Base-by-base conservation (phyloP, 768 basidiomycete species). In the Russula brevipes region DNA sequence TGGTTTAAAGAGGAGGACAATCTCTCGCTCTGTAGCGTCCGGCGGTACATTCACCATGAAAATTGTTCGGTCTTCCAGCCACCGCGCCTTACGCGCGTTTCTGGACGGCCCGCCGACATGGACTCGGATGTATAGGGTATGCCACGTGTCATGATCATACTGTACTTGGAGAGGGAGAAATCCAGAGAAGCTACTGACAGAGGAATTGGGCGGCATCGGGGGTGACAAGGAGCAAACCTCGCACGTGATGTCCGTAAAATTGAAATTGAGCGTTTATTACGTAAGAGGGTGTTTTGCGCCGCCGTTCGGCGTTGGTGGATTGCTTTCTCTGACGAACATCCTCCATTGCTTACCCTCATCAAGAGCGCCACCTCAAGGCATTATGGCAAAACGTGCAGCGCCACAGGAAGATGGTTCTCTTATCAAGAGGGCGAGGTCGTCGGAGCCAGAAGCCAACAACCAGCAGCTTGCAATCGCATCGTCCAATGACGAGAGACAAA, bases 11-110 rank as follows among this genome's bases (percentile, higher is more conserved):
- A 97, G 77, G 11, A 82, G 74, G 2, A 84, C 77, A 0, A 97
- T 74, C 70, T 94, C 91, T 42, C 89, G 80, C 68, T 91, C 89
- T 1, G 91, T 90, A 3, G 91, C 84, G 72, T 96, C 93, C 59
- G 92, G 87, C 2, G 95, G 94, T 5, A 95, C 76, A 69, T 98
- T 97, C 59, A 89, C 90, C 2, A 95, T 76, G 70, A 98, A 98
- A 10, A 96, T 78, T 0, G 93, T 95, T 49, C 93, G 82, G 16
- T 82, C 85, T 38, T 83, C 72, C 66, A 82, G 77, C 57, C 76
- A 79, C 45, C 67, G 63, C 39, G 35, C 67, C 60, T 57, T 60
- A 46, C 69, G 63, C 62, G 77, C 78, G 69, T 83, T 60, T 47
- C 31, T 55, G 35, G 63, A 64, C 16, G 84, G 78, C 1, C 61